phyloP scores from a whole-genome alignment of 768 basidiomycete genomes.

The Suillus americanus region DNA sequence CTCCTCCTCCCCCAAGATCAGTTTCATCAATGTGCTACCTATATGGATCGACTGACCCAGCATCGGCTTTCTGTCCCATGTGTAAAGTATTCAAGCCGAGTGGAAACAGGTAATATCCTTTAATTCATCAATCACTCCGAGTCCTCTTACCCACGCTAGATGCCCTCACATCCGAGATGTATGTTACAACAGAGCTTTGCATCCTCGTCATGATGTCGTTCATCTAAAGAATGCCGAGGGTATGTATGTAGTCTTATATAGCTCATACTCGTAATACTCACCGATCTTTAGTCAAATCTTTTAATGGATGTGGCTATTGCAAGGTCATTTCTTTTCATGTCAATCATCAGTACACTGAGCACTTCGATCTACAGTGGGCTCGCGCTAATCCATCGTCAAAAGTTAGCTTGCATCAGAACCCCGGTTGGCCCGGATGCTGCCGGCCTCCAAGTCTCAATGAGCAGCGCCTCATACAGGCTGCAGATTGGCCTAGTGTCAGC shows the following conservation, averaged over 20 bases:
- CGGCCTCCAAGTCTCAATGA: slow-evolving; percentile 66
- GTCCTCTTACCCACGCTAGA: slow-evolving; percentile 38
- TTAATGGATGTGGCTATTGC: slow-evolving; percentile 89
- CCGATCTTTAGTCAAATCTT: slow-evolving; percentile 60
- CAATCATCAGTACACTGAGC: slow-evolving; percentile 24
- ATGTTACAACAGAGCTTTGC: slow-evolving; percentile 70
- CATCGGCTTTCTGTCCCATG: slow-evolving; percentile 73
- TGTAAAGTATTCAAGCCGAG: slow-evolving; percentile 77
- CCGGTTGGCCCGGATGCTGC: slow-evolving; percentile 89
- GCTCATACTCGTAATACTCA: slow-evolving; percentile 8
- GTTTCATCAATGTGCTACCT: slow-evolving; percentile 65
- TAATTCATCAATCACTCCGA: slow-evolving; percentile 4
- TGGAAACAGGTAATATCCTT: slow-evolving; percentile 45
- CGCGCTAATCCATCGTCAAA: slow-evolving; percentile 55
- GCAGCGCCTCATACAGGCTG: slow-evolving; percentile 60
- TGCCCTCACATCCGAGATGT: slow-evolving; percentile 77
- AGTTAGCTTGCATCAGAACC: slow-evolving; percentile 59
- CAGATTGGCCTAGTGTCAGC: slow-evolving; percentile 82
- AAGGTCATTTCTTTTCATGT: slow-evolving; percentile 52
- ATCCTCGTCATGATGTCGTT: slow-evolving; percentile 76
- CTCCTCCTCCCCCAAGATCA: slow-evolving; percentile 19
- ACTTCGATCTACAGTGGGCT: slow-evolving; percentile 60
- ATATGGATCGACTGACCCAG: slow-evolving; percentile 67
- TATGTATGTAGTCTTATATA: slow-evolving; percentile 36
- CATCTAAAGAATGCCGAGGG: slow-evolving; percentile 89